Evolutionary conservation across 345 rosid genomes (phyloP), one percentile per base, ranked within the genome.

Genomic region (Acer negundo): DNA sequence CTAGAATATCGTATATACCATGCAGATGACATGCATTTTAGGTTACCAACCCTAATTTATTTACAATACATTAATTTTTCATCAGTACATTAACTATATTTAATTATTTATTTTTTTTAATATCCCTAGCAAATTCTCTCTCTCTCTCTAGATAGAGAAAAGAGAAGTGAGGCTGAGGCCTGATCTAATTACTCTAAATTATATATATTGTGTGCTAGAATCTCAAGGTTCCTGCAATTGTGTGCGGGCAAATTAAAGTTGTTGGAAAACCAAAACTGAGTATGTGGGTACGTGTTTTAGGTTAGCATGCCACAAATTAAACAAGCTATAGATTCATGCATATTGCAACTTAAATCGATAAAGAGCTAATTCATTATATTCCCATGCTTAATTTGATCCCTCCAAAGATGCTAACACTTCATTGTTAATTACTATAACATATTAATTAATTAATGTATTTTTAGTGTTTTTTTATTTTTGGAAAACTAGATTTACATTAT

Each of bases 311-410:
- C 13, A 46, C 56, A 31, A 31, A 31, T 31, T 31, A 35, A 35
- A 35, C 38, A 35, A 4, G 31, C 31, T 28, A 28, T 28, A 28
- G 38, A 35, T 35, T 35, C 84, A 82, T 62, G 84, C 84, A 82
- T 64, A 55, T 70, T 73, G 74, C 64, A 28, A 15, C 2, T 23
- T 55, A 56, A 40, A 67, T 53, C 35, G 19, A 49, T 56, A 56
- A 56, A 56, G 22, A 9, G 47, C 70, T 65, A 19, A 56, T 56
- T 59, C 63, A 59, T 59, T 69, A 42, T 71, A 28, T 38, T 73
- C 47, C 13, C 71, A 70, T 74, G 73, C 53, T 67, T 77, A 70
- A 44, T 59, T 53, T 69, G 49, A 23, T 68, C 75, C 79, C 66
- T 55, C 67, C 75, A 44, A 73, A 38, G 65, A 44, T 42, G 10